Conservation (phyloP, 495 filamentous ascomycete genomes). For the Aspergillus heteromorphus region DNA sequence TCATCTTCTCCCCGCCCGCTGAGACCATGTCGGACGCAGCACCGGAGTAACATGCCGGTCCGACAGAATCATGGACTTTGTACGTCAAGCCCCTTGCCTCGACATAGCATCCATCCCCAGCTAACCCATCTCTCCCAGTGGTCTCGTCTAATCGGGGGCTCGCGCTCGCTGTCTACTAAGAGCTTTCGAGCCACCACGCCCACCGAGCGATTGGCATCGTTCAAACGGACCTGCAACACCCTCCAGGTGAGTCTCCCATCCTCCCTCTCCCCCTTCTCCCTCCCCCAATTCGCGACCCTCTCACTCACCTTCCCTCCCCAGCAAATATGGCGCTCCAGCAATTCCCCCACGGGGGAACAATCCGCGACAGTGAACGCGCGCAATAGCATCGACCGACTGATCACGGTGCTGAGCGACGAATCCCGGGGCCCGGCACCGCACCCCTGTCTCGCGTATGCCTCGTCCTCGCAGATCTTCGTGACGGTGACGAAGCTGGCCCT, state of each 20-base stretch:
- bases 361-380: conserved; percentile 46
- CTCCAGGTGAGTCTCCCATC: conserved; percentile 57
- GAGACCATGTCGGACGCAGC: too few species aligned
- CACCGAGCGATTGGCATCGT: conserved; percentile 78
- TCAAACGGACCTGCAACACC: conserved; percentile 82
- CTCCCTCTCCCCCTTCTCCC: not conserved
- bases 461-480: conserved; percentile 79
- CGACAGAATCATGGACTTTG: conserved; percentile 37
- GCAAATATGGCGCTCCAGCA: conserved; percentile 75
- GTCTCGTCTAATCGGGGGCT: conserved; percentile 85
- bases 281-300: not conserved
- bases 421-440: conserved; percentile 80
- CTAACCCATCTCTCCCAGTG: conserved; percentile 55
- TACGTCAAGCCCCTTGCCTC: conserved; percentile 16
- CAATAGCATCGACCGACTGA: conserved; percentile 59
- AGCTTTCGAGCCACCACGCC: conserved; percentile 66
- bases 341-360: conserved; percentile 45
- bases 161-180: conserved; percentile 56
- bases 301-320: conserved; percentile 33
- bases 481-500: conserved; percentile 81
- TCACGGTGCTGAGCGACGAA: conserved; percentile 79
- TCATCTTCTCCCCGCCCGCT: conserved; percentile 11
- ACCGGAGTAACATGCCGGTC: conserved; percentile 36
- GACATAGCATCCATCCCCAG: conserved; percentile 1
- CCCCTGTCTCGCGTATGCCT: conserved; percentile 78